Conservation (phyloP, 805 yeast species). For the Ogataea naganishii region DNA sequence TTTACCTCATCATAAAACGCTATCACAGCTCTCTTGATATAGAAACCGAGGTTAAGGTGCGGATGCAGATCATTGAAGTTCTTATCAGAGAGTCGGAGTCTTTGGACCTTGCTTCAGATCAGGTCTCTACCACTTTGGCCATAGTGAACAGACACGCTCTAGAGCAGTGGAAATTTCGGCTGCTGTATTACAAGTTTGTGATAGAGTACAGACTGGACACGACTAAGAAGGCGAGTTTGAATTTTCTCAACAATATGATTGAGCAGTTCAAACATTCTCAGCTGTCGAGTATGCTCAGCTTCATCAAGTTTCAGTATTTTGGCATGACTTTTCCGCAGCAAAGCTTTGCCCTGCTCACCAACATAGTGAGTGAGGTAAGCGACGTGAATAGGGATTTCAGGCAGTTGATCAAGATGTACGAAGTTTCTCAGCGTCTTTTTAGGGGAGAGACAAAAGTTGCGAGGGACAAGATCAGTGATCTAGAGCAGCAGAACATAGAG, state of each 20-base stretch:
- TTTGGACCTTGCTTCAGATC: conserved; percentile 31
- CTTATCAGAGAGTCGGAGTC: conserved; percentile 33
- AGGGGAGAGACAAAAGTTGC: conserved; percentile 21
- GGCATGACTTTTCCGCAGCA: conserved; percentile 17
- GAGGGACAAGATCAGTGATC: conserved; percentile 7
- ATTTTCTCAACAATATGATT: conserved; percentile 22
- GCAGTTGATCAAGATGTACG: conserved; percentile 18
- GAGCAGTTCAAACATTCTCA: conserved; percentile 11
- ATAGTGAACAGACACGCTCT: conserved; percentile 23
- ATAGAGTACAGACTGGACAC: conserved; percentile 22
- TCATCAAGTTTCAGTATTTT: conserved; percentile 23
- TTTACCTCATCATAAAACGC: conserved; percentile 23
- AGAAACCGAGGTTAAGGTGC: conserved; percentile 22
- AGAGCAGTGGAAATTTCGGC: conserved; percentile 15
- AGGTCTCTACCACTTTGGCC: conserved; percentile 22
- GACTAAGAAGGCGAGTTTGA: conserved; percentile 19
- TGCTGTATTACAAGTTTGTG: conserved; percentile 29
- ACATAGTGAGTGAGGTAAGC: conserved; percentile 5
- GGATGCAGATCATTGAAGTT: conserved; percentile 27
- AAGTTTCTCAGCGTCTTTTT: conserved; percentile 22
- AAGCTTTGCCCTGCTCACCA: conserved; percentile 13
- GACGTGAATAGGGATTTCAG: conserved; percentile 9
- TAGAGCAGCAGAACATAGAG: conserved; percentile 4
- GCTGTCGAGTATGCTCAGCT: conserved; percentile 19
- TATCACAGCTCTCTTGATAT: conserved; percentile 24